These are phyloP conservation scores for Dothistroma septosporum DNA, from an alignment of 2,329 filamentous ascomycete genomes.

Conservation along the genomic window DNA sequence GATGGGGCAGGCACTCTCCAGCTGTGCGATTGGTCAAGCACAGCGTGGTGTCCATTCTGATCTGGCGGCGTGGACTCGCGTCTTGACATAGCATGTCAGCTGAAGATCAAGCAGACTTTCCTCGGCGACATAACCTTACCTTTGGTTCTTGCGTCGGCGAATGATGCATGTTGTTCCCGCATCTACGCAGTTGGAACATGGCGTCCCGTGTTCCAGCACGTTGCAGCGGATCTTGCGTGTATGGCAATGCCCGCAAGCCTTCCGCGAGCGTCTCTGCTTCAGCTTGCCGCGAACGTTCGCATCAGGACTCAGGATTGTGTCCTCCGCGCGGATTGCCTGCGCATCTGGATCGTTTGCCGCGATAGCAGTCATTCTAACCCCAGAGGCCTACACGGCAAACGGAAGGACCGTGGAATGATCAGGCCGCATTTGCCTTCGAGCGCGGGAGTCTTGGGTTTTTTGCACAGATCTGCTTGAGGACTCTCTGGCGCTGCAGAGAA, in stretches of 20 bases:
- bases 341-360: background rate
- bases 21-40: slow-evolving; percentile 22
- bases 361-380: background rate
- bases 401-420: background rate
- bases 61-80: slow-evolving; percentile 20
- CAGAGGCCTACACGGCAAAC: slow-evolving; percentile 1
- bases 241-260: slow-evolving; percentile 23
- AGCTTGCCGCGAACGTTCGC: slow-evolving; percentile 17
- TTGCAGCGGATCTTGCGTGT: slow-evolving; percentile 22
- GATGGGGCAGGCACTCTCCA: slow-evolving; percentile 19
- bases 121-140: slow-evolving; percentile 8
- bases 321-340: slow-evolving; percentile 3
- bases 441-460: background rate
- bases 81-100: slow-evolving; percentile 11
- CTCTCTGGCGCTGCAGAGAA: background rate
- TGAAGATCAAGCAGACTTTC: slow-evolving; percentile 3
- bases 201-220: slow-evolving; percentile 20
- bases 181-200: slow-evolving; percentile 24
- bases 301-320: slow-evolving; percentile 7
- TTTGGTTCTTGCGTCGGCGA: slow-evolving; percentile 22
- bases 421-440: slow-evolving; percentile 9
- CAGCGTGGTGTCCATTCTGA: slow-evolving; percentile 16
- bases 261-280: slow-evolving; percentile 22
- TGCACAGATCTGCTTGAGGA: slow-evolving; percentile 1
- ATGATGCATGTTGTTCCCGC: slow-evolving; percentile 20